Evolutionary conservation across 192 early-diverging fungal species (phyloP), one percentile per base, ranked within the genome.

Genomic region (Rhizoclosmatium globosum): DNA sequence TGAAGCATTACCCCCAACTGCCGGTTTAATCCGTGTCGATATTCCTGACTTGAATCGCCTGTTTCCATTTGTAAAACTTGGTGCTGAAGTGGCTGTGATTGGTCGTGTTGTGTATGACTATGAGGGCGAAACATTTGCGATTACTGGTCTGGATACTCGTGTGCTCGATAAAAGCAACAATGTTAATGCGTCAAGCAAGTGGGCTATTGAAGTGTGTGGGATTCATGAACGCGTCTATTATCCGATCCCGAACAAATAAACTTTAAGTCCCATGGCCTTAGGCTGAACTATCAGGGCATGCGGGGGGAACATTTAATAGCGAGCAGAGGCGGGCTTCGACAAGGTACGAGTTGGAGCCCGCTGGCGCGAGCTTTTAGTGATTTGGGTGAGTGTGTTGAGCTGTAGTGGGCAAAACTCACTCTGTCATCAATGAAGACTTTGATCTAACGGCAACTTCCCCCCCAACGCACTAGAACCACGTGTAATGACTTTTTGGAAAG

Each of bases 71-170:
- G 15, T 58, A 39, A 21, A 50, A 38, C 9, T 72, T 31, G 71
- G 71, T 7, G 4, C 19, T 21, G 71, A 72, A 58, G 53, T 72
- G 19, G 71, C 53, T 15, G 71, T 58, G 15, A 72, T 72, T 72
- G 71, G 71, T 11, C 19, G 17, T 9, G 23, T 58, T 15, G 15
- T n/a, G 19, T 72, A 58, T 39, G 71, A 72, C 47, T 11, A 48
- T 21, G 53, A 72, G 19, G 31, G 13, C 2, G 47, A 38, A 19
- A 1, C n/a, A 19, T 58, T 72, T 72, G 71, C 47, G 7, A 43
- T 72, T 41, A 50, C 17, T 19, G 53, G 7, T 19, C 15, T 21
- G 9, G 48, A 31, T n/a, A 15, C 13, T 11, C 62, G 62, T 21
- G 21, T 72, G 23, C 53, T 72, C 11, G 50, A 58, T 23, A 72